Evolutionary conservation across 345 rosid genomes (phyloP).

Genomic region (Eucalyptus shirleyi): DNA sequence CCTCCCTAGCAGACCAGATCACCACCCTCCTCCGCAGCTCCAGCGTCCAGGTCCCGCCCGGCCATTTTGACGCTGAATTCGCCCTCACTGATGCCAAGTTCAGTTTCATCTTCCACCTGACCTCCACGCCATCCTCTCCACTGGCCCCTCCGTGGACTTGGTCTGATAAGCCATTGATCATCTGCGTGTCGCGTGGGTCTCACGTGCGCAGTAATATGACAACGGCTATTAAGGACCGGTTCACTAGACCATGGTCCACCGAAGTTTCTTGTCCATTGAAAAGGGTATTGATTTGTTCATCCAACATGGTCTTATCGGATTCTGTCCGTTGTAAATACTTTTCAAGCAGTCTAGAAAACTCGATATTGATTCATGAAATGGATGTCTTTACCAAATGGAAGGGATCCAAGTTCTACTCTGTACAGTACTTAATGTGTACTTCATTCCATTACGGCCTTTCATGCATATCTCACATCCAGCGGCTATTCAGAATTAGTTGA

Average conservation of each 20-base stretch:
- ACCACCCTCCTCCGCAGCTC: constrained; percentile 54
- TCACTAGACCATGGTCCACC: neutral
- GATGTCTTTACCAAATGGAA: neutral
- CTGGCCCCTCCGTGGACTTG: neutral
- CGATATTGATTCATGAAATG: neutral
- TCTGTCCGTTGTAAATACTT: neutral
- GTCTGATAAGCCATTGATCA: neutral
- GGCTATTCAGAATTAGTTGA: neutral
- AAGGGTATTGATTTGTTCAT: neutral
- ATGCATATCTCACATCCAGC: neutral
- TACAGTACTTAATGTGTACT: neutral
- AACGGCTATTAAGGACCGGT: neutral
- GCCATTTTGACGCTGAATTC: constrained; percentile 66
- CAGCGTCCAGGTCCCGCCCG: constrained; percentile 10
- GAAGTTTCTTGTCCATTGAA: neutral
- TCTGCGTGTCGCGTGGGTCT: neutral
- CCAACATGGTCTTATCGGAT: neutral
- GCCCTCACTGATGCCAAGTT: constrained; percentile 82
- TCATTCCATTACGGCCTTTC: neutral
- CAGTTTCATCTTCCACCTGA: constrained; percentile 43
- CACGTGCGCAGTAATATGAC: neutral
- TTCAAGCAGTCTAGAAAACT: neutral
- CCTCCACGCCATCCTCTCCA: constrained; percentile 43
- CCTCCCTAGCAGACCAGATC: constrained; percentile 62
- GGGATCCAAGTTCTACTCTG: neutral